Percentiles rank a stretch among this genome's conserved stretches.
These are phyloP conservation scores for Sarcodon sp. DNA, from an alignment of 768 basidiomycete species.

Conservation along the genomic window DNA sequence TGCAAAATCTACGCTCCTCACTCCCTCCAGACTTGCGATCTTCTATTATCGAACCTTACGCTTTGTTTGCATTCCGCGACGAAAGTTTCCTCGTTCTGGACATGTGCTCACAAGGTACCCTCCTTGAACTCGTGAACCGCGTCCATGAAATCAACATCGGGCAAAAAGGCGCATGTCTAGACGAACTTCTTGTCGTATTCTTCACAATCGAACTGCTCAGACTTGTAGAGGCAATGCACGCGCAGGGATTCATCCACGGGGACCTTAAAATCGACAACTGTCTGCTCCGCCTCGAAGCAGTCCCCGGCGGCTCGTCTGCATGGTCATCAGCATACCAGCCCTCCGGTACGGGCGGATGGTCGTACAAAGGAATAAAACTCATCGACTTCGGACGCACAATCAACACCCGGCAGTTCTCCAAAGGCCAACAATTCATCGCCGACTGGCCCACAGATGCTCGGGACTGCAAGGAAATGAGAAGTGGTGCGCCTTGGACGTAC, in stretches of 20 bases:
- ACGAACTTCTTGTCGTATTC: slow-evolving; percentile 91
- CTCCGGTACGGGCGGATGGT: slow-evolving; percentile 76
- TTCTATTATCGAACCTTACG: slow-evolving; percentile 68
- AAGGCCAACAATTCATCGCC: slow-evolving; percentile 66
- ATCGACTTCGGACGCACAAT: slow-evolving; percentile 98
- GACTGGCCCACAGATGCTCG: slow-evolving; percentile 85
- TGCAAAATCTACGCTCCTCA: slow-evolving; percentile 61
- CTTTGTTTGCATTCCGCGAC: slow-evolving; percentile 74
- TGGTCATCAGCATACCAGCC: slow-evolving; percentile 75
- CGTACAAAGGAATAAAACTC: slow-evolving; percentile 74
- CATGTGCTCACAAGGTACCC: slow-evolving; percentile 81
- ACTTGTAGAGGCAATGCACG: slow-evolving; percentile 72
- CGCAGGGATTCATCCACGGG: slow-evolving; percentile 83
- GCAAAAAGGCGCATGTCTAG: slow-evolving; percentile 70
- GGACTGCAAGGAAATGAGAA: slow-evolving; percentile 87
- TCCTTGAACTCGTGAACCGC: slow-evolving; percentile 85
- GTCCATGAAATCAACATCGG: slow-evolving; percentile 64
- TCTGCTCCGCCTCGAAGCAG: slow-evolving; percentile 81
- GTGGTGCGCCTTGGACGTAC: slow-evolving; percentile 80
- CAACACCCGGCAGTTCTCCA: slow-evolving; percentile 73
- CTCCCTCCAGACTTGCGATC: slow-evolving; percentile 45
- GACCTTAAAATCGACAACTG: slow-evolving; percentile 99
- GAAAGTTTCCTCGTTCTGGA: slow-evolving; percentile 88
- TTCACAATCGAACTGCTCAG: slow-evolving; percentile 87
- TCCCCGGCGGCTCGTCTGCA: slow-evolving; percentile 51